These are phyloP conservation scores for Lactarius tabidus DNA, from an alignment of 768 basidiomycete genomes.

Conservation along the genomic window DNA sequence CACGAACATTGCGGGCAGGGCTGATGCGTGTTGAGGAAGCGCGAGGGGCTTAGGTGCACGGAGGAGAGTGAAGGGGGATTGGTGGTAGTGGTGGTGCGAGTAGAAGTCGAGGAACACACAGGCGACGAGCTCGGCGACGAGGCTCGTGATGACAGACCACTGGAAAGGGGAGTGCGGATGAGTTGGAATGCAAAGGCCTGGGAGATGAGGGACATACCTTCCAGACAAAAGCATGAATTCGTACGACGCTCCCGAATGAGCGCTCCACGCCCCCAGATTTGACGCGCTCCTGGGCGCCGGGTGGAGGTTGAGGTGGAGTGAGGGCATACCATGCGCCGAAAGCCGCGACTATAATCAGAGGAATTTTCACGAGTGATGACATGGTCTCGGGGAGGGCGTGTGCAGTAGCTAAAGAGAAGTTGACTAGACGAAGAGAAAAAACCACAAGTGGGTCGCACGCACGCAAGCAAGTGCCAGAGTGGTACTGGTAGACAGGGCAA, in stretches of 20 bases:
- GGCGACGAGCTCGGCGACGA: constrained; percentile 8
- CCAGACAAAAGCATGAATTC: constrained; percentile 22
- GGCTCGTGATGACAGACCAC: constrained; percentile 18
- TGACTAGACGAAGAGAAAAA: background rate
- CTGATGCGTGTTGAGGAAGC: background rate
- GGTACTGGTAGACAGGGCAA: background rate
- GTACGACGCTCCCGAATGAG: constrained; percentile 21
- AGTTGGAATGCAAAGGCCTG: background rate
- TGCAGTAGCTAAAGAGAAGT: background rate
- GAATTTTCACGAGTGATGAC: constrained; percentile 17
- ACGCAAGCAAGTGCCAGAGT: background rate
- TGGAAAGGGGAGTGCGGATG: background rate
- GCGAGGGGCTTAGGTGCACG: background rate
- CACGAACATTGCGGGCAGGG: constrained; percentile 9
- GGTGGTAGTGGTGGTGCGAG: background rate
- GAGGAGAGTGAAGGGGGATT: background rate
- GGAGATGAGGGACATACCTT: constrained; percentile 15
- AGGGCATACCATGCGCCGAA: constrained; percentile 21
- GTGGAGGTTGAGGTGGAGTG: constrained; percentile 24
- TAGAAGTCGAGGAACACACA: background rate
- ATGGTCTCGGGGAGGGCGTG: background rate
- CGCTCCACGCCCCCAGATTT: constrained; percentile 19
- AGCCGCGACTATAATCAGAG: constrained; percentile 2
- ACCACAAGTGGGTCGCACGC: background rate
- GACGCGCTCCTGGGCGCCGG: constrained; percentile 10